These are phyloP conservation scores for Aspergillus bridgeri DNA, from an alignment of 495 filamentous ascomycete genomes.

Conservation along the genomic window DNA sequence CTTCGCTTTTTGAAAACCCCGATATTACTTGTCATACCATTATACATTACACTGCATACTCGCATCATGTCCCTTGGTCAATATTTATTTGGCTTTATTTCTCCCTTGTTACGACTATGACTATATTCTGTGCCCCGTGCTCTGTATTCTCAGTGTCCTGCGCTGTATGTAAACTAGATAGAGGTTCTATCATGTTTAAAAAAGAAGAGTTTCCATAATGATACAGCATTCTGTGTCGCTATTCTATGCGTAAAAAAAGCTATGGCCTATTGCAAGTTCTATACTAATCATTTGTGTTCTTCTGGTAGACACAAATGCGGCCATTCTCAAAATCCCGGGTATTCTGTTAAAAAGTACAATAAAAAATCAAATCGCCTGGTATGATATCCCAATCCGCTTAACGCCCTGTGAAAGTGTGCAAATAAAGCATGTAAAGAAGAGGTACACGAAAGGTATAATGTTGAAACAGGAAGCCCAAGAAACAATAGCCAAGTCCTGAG, in stretches of 20 bases:
- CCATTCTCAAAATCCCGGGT: neutral
- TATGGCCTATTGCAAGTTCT: neutral
- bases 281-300: neutral
- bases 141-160: neutral
- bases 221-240: neutral
- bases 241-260: neutral
- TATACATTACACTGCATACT: neutral
- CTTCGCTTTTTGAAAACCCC: no score
- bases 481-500: neutral
- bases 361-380: constrained; percentile 1
- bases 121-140: neutral
- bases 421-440: neutral
- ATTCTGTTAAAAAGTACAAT: neutral
- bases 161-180: constrained; percentile 9
- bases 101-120: neutral
- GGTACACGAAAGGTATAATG: neutral
- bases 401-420: neutral
- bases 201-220: neutral
- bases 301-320: neutral
- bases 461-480: neutral
- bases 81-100: neutral
- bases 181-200: neutral
- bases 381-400: neutral
- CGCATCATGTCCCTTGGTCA: neutral
- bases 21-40: neutral